Percentiles rank a stretch among this genome's conserved stretches.
These are phyloP conservation scores for Penicillium malachiteum DNA, from an alignment of 495 filamentous ascomycete genomes.

Conservation along the genomic window DNA sequence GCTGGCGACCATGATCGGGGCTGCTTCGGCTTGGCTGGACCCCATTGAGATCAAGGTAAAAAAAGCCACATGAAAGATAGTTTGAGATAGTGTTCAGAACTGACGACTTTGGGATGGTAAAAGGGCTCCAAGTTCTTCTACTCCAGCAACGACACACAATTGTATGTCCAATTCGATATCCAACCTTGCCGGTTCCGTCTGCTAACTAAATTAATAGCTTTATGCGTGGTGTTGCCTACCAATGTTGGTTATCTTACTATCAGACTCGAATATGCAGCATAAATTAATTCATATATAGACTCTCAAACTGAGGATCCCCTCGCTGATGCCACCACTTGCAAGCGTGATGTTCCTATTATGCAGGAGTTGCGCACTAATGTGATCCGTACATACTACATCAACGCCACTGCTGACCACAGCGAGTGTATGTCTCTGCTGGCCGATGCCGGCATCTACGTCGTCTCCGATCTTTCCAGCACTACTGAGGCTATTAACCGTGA, in stretches of 20 bases:
- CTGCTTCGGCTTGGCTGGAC: slow-evolving; percentile 57
- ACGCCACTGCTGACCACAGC: slow-evolving; percentile 75
- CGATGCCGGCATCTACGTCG: slow-evolving; percentile 89
- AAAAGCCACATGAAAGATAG: too few species aligned
- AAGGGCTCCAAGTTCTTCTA: slow-evolving; percentile 81
- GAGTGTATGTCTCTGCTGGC: slow-evolving; percentile 80
- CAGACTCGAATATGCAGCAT: background rate
- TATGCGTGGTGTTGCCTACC: slow-evolving; percentile 90
- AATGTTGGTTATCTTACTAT: slow-evolving; percentile 43
- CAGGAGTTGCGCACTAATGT: slow-evolving; percentile 77
- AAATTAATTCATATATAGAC: slow-evolving; percentile 30
- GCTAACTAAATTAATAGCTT: slow-evolving; percentile 41
- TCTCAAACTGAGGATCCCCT: slow-evolving; percentile 57
- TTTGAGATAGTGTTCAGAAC: background rate
- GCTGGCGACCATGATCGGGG: slow-evolving; percentile 50
- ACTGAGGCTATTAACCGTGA: slow-evolving; percentile 78
- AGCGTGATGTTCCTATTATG: slow-evolving; percentile 81
- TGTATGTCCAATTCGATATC: slow-evolving; percentile 47
- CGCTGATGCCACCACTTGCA: slow-evolving; percentile 64
- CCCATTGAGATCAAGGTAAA: slow-evolving; percentile 69
- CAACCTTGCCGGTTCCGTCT: background rate
- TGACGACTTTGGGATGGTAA: background rate
- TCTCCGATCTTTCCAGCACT: slow-evolving; percentile 84
- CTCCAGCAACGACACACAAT: slow-evolving; percentile 72
- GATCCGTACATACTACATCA: slow-evolving; percentile 90